Conservation (phyloP, 1,139 yeast genomes). For the Yamadazyma friedrichii region DNA sequence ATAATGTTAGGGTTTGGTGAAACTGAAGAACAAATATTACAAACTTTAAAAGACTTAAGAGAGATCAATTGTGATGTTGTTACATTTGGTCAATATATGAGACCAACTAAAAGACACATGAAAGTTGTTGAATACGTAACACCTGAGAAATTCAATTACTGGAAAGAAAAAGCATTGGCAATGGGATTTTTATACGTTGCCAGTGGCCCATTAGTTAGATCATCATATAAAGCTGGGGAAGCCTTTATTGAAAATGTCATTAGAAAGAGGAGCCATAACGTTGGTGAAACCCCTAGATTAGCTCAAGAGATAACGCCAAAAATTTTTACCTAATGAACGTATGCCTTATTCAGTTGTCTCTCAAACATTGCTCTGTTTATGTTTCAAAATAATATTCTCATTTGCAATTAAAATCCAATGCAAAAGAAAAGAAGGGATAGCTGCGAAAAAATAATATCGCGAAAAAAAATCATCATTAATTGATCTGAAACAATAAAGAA, state of each 20-base stretch:
- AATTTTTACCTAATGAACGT: constrained; percentile 12
- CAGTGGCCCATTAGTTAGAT: constrained; percentile 94
- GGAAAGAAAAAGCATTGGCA: constrained; percentile 86
- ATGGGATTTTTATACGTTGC: constrained; percentile 96
- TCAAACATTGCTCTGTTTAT: neutral
- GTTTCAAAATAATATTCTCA: too few relatives aligned
- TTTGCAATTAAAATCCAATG: too few relatives aligned
- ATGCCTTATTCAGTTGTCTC: neutral
- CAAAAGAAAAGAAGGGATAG: neutral
- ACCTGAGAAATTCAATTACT: constrained; percentile 93
- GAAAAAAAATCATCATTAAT: neutral
- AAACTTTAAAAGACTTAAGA: constrained; percentile 74
- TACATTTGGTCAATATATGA: constrained; percentile 98
- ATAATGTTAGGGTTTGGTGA: constrained; percentile 97
- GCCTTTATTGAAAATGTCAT: constrained; percentile 94
- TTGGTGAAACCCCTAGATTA: constrained; percentile 44
- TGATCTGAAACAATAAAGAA: constrained; percentile 2
- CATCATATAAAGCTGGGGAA: constrained; percentile 98
- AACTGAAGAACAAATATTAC: constrained; percentile 81
- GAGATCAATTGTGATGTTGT: constrained; percentile 84
- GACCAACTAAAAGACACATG: constrained; percentile 98
- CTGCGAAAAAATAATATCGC: constrained; percentile 3
- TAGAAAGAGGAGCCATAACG: constrained; percentile 64
- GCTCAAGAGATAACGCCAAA: constrained; percentile 17
- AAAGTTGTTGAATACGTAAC: constrained; percentile 93